Evolutionary conservation across 495 filamentous ascomycete species (phyloP).

Genomic region (Hypoxylon subgilvum): DNA sequence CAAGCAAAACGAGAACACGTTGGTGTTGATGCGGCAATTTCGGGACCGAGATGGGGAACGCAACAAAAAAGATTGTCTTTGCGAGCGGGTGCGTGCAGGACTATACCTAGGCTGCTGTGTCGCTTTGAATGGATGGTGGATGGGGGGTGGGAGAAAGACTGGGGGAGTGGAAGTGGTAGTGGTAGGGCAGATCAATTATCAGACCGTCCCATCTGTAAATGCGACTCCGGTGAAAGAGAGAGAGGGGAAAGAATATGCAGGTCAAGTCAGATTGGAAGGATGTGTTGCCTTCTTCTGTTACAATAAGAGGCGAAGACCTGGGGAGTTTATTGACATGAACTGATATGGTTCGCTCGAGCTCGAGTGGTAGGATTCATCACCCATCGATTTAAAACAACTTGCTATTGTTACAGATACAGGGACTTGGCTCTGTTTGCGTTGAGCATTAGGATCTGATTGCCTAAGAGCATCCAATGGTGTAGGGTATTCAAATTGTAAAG

Average conservation of each 20-base stretch:
- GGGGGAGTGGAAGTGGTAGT: neutral
- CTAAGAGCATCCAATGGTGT: no score
- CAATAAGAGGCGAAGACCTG: slow-evolving; percentile 3
- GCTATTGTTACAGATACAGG: slow-evolving; percentile 4
- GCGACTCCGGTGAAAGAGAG: slow-evolving; percentile 1
- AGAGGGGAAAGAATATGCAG: slow-evolving; percentile 23
- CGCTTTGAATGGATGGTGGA: slow-evolving; percentile 16
- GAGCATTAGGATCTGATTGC: neutral
- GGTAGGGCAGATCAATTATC: slow-evolving; percentile 13
- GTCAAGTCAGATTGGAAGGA: slow-evolving; percentile 31
- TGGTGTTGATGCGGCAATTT: slow-evolving; percentile 35
- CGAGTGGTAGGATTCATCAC: slow-evolving; percentile 5
- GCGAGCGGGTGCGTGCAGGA: slow-evolving; percentile 29
- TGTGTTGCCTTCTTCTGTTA: slow-evolving; percentile 19
- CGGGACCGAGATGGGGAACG: slow-evolving; percentile 34
- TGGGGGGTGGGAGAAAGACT: neutral
- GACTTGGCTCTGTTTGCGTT: neutral
- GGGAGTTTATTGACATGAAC: neutral
- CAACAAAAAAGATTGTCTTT: slow-evolving; percentile 8
- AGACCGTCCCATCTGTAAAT: slow-evolving; percentile 26
- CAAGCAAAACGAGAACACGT: slow-evolving; percentile 14
- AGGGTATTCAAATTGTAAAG: no score
- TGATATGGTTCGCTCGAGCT: neutral
- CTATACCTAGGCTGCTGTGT: slow-evolving; percentile 28
- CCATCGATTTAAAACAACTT: neutral